A percentile compares a stretch with the other conserved stretches of the same genome.
Evolutionary conservation across 2,329 filamentous ascomycete genomes (phyloP).

Genomic region (Dactylonectria macrodidyma): DNA sequence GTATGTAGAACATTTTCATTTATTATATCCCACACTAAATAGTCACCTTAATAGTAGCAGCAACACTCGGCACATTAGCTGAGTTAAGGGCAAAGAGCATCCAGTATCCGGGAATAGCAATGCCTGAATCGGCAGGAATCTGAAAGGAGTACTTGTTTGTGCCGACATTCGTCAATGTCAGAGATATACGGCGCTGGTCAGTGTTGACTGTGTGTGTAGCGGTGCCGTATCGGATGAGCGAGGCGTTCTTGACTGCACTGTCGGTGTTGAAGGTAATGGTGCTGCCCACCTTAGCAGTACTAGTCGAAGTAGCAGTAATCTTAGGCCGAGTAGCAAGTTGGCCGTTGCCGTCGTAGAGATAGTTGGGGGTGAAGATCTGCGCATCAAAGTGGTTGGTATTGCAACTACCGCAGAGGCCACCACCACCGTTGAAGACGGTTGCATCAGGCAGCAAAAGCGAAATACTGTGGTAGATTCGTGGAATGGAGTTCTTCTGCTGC

Average conservation of each 20-base stretch:
- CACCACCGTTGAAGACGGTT: constrained; percentile 36
- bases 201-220: constrained; percentile 38
- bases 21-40: no score
- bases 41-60: not conserved
- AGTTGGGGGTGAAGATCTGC: constrained; percentile 34
- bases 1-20: no score
- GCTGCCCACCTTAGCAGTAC: constrained; percentile 16
- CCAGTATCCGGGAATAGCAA: constrained; percentile 41
- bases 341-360: constrained; percentile 33
- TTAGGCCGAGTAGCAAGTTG: constrained; percentile 20
- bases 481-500: constrained; percentile 26
- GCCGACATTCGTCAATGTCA: not conserved
- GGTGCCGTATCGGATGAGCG: constrained; percentile 35
- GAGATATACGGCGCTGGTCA: constrained; percentile 36
- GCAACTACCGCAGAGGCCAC: constrained; percentile 32
- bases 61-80: constrained; percentile 37
- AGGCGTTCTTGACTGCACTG: constrained; percentile 15
- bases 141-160: constrained; percentile 33
- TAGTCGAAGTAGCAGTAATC: constrained; percentile 24
- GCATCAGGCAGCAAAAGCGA: constrained; percentile 27
- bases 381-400: constrained; percentile 40
- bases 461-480: constrained; percentile 36
- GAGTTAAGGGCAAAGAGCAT: constrained; percentile 41
- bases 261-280: constrained; percentile 19
- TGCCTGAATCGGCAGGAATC: constrained; percentile 32